Conservation (phyloP, 768 basidiomycete genomes). For the Pleurotus cornucopiae region DNA sequence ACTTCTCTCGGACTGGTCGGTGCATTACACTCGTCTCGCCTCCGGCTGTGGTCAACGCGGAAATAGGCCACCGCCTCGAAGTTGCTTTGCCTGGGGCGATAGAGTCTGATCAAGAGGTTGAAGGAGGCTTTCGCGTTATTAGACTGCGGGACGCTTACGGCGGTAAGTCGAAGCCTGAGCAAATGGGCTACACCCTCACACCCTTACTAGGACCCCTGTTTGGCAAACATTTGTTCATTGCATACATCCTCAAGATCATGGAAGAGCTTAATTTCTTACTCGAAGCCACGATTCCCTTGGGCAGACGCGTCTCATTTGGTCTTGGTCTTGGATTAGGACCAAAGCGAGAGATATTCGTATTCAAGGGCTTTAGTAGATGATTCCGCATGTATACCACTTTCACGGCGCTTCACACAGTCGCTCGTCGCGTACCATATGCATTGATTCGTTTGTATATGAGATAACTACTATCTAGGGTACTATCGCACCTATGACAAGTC, state of each 20-base stretch:
- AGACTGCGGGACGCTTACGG: slow-evolving; percentile 44
- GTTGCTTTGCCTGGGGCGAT: slow-evolving; percentile 31
- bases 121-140: slow-evolving; percentile 50
- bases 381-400: neutral
- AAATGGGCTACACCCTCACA: too few relatives aligned
- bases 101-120: slow-evolving; percentile 34
- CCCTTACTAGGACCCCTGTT: slow-evolving; percentile 23
- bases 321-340: slow-evolving; percentile 37
- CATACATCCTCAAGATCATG: slow-evolving; percentile 60
- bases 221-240: slow-evolving; percentile 52
- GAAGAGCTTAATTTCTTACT: slow-evolving; percentile 54
- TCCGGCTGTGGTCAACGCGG: slow-evolving; percentile 36
- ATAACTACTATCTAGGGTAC: neutral
- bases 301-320: slow-evolving; percentile 37
- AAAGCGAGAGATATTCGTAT: slow-evolving; percentile 62
- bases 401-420: too few relatives aligned
- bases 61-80: slow-evolving; percentile 34
- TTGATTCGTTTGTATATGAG: neutral
- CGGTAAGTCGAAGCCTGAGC: slow-evolving; percentile 16
- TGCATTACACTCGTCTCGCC: slow-evolving; percentile 47
- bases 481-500: neutral
- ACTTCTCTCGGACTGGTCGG: slow-evolving; percentile 58
- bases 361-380: slow-evolving; percentile 36
- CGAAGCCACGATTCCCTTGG: slow-evolving; percentile 65
- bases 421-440: too few relatives aligned